Conservation (phyloP, 169 alveolate genomes). For the Cryptosporidium baileyi region DNA sequence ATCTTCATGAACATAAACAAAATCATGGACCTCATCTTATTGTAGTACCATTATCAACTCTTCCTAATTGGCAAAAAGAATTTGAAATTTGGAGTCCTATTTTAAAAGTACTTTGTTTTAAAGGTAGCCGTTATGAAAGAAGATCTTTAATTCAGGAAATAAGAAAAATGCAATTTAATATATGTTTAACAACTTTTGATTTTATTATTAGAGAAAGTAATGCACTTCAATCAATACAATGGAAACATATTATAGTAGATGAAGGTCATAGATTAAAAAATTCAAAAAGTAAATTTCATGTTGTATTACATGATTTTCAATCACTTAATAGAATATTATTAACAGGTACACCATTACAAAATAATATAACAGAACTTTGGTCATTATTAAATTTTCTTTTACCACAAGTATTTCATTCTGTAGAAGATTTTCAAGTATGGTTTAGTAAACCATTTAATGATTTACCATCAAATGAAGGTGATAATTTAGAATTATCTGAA, state of each 20-base stretch:
- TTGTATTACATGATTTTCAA: conserved; percentile 39
- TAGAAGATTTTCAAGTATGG: conserved; percentile 92
- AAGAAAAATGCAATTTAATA: conserved; percentile 69
- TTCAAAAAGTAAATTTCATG: conserved; percentile 80
- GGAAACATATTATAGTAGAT: conserved; percentile 91
- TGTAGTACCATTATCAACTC: conserved; percentile 91
- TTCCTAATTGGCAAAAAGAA: conserved; percentile 93
- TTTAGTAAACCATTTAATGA: conserved; percentile 87
- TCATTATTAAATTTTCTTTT: conserved; percentile 85
- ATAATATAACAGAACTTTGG: conserved; percentile 89
- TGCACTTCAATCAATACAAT: conserved; percentile 61
- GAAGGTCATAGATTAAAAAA: conserved; percentile 92
- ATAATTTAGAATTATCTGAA: conserved; percentile 80
- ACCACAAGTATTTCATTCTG: conserved; percentile 87
- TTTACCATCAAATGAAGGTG: conserved; percentile 81
- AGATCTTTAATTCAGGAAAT: conserved; percentile 43
- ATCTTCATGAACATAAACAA: conserved; percentile 88
- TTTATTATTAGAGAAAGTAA: conserved; percentile 71
- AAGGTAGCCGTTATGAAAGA: conserved; percentile 74
- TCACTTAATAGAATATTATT: conserved; percentile 78
- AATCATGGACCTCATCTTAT: conserved; percentile 89
- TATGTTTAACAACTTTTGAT: conserved; percentile 75
- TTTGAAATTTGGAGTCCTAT: conserved; percentile 93
- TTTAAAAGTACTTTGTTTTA: conserved; percentile 83
- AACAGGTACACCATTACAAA: conserved; percentile 91